These are phyloP conservation scores for Passalora sequoiae DNA, from an alignment of 2,329 filamentous ascomycete species.

Conservation along the genomic window DNA sequence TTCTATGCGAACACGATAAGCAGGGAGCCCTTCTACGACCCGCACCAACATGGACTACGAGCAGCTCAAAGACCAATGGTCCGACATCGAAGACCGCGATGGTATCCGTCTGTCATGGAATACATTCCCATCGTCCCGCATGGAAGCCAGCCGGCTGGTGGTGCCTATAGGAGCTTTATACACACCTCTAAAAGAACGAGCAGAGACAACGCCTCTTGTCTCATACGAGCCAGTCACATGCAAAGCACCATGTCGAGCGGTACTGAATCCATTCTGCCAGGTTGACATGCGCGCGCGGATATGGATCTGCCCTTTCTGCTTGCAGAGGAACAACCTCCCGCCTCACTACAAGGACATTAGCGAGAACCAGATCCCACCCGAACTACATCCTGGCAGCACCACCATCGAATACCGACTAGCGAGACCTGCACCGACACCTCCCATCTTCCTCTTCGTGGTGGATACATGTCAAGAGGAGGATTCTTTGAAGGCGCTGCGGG, in stretches of 20 bases:
- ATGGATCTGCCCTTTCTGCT: conserved; percentile 86
- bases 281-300: conserved; percentile 77
- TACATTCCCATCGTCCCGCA: conserved; percentile 94
- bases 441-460: conserved; percentile 82
- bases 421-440: conserved; percentile 74
- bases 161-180: conserved; percentile 95
- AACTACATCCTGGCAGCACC: conserved; percentile 74
- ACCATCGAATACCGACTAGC: conserved; percentile 86
- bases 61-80: conserved; percentile 90
- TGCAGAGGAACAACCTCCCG: conserved; percentile 75
- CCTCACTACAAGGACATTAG: conserved; percentile 89
- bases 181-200: conserved; percentile 92
- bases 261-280: conserved; percentile 93
- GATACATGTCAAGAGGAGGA: conserved; percentile 87
- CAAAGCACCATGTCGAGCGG: conserved; percentile 91
- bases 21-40: conserved; percentile 6
- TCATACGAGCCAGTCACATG: conserved; percentile 96
- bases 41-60: conserved; percentile 75
- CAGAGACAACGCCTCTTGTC: conserved; percentile 71
- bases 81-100: conserved; percentile 92
- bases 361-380: conserved; percentile 72
- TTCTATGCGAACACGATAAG: conserved; percentile 2
- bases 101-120: conserved; percentile 97
- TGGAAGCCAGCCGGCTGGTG: conserved; percentile 52
- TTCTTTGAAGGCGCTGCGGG: conserved; percentile 74